Percentiles rank a stretch among this genome's conserved stretches.
Evolutionary conservation across 2,329 filamentous ascomycete genomes (phyloP).

Genomic region (Pestalotiopsis sp.): DNA sequence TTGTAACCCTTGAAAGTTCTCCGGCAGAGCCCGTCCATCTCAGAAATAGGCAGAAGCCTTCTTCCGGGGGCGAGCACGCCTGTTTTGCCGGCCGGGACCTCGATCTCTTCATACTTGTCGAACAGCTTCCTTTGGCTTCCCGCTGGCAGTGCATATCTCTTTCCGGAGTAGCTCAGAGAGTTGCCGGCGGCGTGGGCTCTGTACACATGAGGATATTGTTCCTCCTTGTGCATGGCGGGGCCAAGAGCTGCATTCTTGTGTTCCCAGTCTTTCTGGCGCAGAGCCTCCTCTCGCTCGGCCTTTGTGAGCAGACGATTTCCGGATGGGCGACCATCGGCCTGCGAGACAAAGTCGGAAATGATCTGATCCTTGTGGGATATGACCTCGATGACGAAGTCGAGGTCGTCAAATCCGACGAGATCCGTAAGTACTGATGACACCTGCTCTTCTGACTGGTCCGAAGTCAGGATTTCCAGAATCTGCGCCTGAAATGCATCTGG

Average conservation of each 20-base stretch:
- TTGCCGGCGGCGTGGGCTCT: slow-evolving; percentile 82
- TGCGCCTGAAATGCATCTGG: slow-evolving; percentile 74
- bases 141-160: slow-evolving; percentile 77
- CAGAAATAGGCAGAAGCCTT: slow-evolving; percentile 74
- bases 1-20: slow-evolving; percentile 96
- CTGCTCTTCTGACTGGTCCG: slow-evolving; percentile 73
- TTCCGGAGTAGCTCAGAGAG: slow-evolving; percentile 75
- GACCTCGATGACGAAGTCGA: slow-evolving; percentile 92
- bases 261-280: slow-evolving; percentile 74
- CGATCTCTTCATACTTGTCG: slow-evolving; percentile 86
- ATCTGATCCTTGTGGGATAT: slow-evolving; percentile 75
- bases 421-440: slow-evolving; percentile 90
- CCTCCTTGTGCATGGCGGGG: slow-evolving; percentile 69
- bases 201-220: slow-evolving; percentile 92
- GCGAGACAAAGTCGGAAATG: slow-evolving; percentile 43
- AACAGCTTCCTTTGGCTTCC: slow-evolving; percentile 71
- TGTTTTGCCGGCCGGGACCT: slow-evolving; percentile 78
- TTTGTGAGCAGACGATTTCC: slow-evolving; percentile 65
- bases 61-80: slow-evolving; percentile 72
- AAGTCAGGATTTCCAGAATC: slow-evolving; percentile 71
- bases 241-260: slow-evolving; percentile 79
- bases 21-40: slow-evolving; percentile 85
- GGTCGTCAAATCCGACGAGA: slow-evolving; percentile 86
- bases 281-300: slow-evolving; percentile 74
- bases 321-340: slow-evolving; percentile 33